Evolutionary conservation across 129 eudicot species (phyloP).

Genomic region (Artemisia argyi): DNA sequence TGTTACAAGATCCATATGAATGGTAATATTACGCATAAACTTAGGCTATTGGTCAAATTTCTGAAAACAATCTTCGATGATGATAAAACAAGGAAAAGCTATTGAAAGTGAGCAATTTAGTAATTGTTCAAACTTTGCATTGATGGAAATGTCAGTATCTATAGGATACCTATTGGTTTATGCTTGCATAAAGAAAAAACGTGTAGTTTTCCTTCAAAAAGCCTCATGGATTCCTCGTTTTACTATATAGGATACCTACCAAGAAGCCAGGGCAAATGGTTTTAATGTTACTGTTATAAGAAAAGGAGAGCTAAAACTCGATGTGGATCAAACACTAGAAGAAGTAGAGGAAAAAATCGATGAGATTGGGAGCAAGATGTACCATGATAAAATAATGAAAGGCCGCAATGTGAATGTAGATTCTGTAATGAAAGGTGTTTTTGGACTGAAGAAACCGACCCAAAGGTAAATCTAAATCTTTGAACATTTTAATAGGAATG

Average conservation of each 20-base stretch:
- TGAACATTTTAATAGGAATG: background rate
- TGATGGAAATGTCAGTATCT: background rate
- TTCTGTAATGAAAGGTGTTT: conserved; percentile 73
- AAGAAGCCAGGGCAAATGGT: conserved; percentile 82
- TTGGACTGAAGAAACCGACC: conserved; percentile 49
- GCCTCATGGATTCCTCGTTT: background rate
- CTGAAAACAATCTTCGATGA: background rate
- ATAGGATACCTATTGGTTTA: background rate
- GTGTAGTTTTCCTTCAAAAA: background rate
- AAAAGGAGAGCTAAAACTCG: conserved; percentile 81
- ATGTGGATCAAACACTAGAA: conserved; percentile 88
- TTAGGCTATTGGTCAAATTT: background rate
- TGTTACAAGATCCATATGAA: no score
- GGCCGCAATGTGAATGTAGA: conserved; percentile 61
- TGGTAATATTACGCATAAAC: no score
- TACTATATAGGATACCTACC: conserved; percentile 67
- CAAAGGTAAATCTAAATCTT: conserved; percentile 39
- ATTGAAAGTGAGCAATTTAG: background rate
- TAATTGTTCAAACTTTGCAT: background rate
- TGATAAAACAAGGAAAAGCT: background rate
- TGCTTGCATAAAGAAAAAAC: no score
- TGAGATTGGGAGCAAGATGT: conserved; percentile 89
- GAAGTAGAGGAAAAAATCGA: conserved; percentile 78
- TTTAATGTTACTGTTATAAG: conserved; percentile 80
- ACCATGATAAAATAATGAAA: conserved; percentile 79